Base-by-base conservation (phyloP, 2,329 filamentous ascomycete species). In the Thermoascus crustaceus region DNA sequence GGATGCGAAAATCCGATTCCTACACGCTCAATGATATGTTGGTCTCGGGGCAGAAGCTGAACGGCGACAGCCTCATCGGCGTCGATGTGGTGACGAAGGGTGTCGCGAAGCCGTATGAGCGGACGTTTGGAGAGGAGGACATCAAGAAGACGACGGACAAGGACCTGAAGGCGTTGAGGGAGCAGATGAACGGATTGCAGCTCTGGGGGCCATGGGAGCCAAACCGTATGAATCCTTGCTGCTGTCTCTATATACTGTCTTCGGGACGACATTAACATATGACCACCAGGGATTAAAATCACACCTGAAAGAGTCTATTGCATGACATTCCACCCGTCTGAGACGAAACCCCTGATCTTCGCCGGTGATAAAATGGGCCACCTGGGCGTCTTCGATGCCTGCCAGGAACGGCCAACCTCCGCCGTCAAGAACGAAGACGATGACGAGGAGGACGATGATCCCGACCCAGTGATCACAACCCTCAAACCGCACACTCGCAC, bases 351-450 rank as follows among this genome's bases (percentile, higher is more conserved):
- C 0, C 69, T 98, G 2, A 73, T 96, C 1, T 93, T 98, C 54
- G 89, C 89, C 0, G 89, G 89, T 7, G 91, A 98, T 52, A 98
- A 98, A 57, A 74, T 93, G 45, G 89, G 91, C 1, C 84, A 86
- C 16, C 71, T 96, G 39, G 91, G 91, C 0, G 76, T 98, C 1
- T 89, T 95, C 36, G 89, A 98, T 54, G 87, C 81, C 1, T 55
- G 2, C 53, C 72, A 30, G 56, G 67, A 45, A 58, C 69, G 46
- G 64, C 70, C n/a, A 65, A 72, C 27, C 17, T 44, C 47, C 2
- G 34, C 32, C 16, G 37, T 42, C 20, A 51, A 49, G 21, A 47
- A 54, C n/a, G 79, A 83, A 3, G 79, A 84, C 18, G 81, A 85
- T 6, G 75, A 77, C 18, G 75, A 76, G 24, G 81, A 85, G 2